Percentiles rank a stretch among this genome's conserved stretches.
phyloP scores from a whole-genome alignment of 2,329 filamentous ascomycete genomes.

The Dactylellina sp. region DNA sequence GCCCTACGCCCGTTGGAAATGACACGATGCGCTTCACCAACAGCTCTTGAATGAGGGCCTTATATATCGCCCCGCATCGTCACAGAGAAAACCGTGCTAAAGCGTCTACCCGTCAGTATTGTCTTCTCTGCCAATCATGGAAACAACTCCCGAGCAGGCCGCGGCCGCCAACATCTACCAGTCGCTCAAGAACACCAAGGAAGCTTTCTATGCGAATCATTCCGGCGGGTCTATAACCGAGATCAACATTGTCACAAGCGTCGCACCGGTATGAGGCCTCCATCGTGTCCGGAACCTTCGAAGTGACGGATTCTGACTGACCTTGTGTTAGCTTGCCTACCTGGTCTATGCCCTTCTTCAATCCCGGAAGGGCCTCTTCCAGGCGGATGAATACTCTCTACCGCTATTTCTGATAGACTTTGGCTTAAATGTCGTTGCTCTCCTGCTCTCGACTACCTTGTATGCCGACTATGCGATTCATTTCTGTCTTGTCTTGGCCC shows the following conservation, averaged over 20 bases:
- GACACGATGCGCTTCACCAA: constrained; percentile 30
- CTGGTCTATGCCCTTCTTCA: constrained; percentile 91
- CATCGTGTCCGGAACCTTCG: constrained; percentile 1
- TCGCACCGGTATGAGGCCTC: constrained; percentile 77
- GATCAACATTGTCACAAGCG: constrained; percentile 85
- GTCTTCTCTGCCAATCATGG: constrained; percentile 16
- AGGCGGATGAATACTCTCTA: constrained; percentile 71
- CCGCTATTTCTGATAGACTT: constrained; percentile 82
- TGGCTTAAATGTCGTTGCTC: constrained; percentile 82
- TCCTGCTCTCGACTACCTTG: constrained; percentile 85
- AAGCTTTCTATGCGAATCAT: constrained; percentile 93
- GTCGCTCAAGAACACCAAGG: constrained; percentile 87
- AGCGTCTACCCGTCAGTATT: not conserved
- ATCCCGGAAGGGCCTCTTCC: constrained; percentile 84
- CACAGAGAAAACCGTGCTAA: not conserved
- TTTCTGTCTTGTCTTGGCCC: constrained; percentile 78
- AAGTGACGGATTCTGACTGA: constrained; percentile 54
- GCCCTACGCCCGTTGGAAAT: constrained; percentile 36
- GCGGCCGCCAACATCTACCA: constrained; percentile 55
- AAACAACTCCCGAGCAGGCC: constrained; percentile 46
- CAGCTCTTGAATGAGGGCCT: constrained; percentile 20
- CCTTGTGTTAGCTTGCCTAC: constrained; percentile 74
- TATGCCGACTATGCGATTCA: constrained; percentile 81
- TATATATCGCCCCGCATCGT: constrained; percentile 6
- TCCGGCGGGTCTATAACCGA: constrained; percentile 84